Conservation (phyloP, 441 rosid genomes). For the Erodium moschatum region DNA sequence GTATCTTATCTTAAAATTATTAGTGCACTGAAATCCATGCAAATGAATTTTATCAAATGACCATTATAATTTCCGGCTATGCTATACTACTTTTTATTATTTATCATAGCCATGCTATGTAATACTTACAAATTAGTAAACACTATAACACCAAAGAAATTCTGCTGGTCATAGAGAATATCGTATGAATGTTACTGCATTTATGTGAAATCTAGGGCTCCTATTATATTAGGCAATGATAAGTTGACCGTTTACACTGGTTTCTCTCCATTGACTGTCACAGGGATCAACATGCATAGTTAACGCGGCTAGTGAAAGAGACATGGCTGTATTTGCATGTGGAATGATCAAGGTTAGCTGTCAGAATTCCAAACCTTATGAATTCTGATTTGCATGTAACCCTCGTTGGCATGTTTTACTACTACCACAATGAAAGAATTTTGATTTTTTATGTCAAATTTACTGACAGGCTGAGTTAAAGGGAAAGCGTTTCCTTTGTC, state of each 20-base stretch:
- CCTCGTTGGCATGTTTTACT: constrained; percentile 16
- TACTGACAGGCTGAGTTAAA: constrained; percentile 76
- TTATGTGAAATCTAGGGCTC: constrained; percentile 6
- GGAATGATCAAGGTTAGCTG: constrained; percentile 82
- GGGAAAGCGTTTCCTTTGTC: constrained; percentile 81
- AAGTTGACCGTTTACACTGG: constrained; percentile 4
- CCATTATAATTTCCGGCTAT: neutral
- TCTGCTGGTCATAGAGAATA: neutral
- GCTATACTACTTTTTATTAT: neutral
- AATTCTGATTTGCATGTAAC: constrained; percentile 9
- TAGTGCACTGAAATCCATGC: neutral
- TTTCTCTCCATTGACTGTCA: constrained; percentile 22
- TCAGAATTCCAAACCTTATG: constrained; percentile 6
- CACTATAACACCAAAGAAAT: neutral
- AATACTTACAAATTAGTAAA: neutral
- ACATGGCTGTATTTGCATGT: constrained; percentile 87
- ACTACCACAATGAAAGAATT: constrained; percentile 7
- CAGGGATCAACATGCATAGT: constrained; percentile 91
- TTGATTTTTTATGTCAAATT: constrained; percentile 18
- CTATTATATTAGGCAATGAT: neutral
- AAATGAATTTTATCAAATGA: neutral
- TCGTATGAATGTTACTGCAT: neutral
- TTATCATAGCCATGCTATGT: too few relatives aligned
- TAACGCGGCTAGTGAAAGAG: constrained; percentile 89
- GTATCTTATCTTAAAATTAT: neutral